Base-by-base conservation (phyloP, 2,329 filamentous ascomycete species). In the Apiospora pterosperma region DNA sequence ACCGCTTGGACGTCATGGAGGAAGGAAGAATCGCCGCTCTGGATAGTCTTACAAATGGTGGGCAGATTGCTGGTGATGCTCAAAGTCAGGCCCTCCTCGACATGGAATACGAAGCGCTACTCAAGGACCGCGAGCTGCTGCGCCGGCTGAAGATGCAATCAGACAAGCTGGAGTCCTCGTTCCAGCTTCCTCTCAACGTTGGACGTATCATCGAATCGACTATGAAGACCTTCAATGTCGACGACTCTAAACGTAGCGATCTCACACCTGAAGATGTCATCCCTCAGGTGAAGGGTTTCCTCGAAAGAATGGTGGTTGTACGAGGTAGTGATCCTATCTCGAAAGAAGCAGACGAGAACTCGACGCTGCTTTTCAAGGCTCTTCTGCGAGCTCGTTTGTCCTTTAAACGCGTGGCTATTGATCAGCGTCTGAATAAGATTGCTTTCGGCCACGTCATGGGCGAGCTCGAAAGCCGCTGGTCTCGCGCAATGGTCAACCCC, bases 131-230 rank as follows among this genome's bases (percentile, higher is more conserved):
- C 62, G 84, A 86, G 11, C 88, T 89, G 74, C 83, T 98, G 48
- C 91, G 96, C 62, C 76, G 81, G 31, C 87, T 93, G 70, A 90
- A 88, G 71, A 83, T 77, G 64, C 78, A 84, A 55, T 85, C 68
- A 4, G 74, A 91, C 78, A 90, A 92, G 76, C 90, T 92, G 62
- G 92, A 96, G 59, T 91, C 96, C 71, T 88, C 87, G 76, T 93
- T 97, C 85, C 94, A 97, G 73, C 83, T 99, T 65, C 96, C 96
- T 23, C 88, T 99, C 69, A 99, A 99, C 76, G 86, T 98, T 67
- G 85, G 90, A 62, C 92, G 96, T 71, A 93, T 99, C 74, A 92
- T 99, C 64, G 91, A 97, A 73, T 93, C 91, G 62, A 92, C 96
- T 0, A 93, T 92, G 78, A 90, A 92, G 70, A 90, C 95, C 52